phyloP scores from a whole-genome alignment of 805 yeast genomes.

The Soucietia sequanensis region DNA sequence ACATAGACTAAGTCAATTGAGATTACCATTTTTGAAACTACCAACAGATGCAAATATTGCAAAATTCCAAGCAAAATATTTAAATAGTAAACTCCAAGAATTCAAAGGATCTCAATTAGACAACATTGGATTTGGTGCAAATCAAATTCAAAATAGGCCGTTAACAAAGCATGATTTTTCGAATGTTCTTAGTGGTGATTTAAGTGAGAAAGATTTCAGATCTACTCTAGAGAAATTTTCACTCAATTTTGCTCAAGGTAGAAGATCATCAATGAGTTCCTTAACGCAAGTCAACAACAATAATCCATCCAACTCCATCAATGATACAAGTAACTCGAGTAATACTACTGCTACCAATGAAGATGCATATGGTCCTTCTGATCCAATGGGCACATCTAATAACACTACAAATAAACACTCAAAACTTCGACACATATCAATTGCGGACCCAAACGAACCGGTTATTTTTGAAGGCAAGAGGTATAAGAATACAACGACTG shows the following conservation, averaged over 20 bases:
- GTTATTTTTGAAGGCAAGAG: conserved; percentile 15
- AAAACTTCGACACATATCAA: conserved; percentile 16
- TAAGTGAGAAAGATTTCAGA: conserved; percentile 27
- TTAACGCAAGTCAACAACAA: conserved; percentile 1
- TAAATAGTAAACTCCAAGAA: conserved; percentile 11
- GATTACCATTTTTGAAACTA: conserved; percentile 45
- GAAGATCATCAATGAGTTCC: conserved; percentile 2
- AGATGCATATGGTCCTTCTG: neutral
- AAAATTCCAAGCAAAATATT: conserved; percentile 16
- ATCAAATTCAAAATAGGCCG: neutral
- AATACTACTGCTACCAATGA: neutral
- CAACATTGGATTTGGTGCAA: too few relatives aligned
- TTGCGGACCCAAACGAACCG: conserved; percentile 16
- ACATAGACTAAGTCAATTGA: conserved; percentile 27
- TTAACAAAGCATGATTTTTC: conserved; percentile 34
- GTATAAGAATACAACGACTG: conserved; percentile 3
- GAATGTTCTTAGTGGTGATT: conserved; percentile 29
- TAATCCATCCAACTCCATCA: conserved; percentile 5
- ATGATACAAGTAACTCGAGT: neutral
- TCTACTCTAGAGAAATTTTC: conserved; percentile 29
- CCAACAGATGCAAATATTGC: conserved; percentile 38
- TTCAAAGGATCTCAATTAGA: conserved; percentile 3
- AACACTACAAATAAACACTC: conserved; percentile 9
- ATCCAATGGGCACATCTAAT: neutral
- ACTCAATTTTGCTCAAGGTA: conserved; percentile 17